Conservation (phyloP, 2,329 filamentous ascomycete species). For the Colletotrichum lini region DNA sequence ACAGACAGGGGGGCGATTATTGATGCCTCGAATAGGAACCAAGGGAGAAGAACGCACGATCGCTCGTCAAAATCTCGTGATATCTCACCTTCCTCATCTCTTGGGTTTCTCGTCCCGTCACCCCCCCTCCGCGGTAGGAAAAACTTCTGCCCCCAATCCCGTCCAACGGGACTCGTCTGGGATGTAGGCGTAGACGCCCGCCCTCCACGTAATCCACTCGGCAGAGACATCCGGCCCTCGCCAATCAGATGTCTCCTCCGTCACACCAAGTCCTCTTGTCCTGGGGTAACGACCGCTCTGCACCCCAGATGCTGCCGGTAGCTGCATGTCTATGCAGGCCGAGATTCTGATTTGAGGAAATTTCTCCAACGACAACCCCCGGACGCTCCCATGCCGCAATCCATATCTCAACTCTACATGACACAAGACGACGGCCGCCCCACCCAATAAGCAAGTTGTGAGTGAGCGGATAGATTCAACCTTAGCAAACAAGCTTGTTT, state of each 20-base stretch:
- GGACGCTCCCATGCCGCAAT: slow-evolving; percentile 24
- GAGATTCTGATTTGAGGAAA: slow-evolving; percentile 40
- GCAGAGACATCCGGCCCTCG: neutral
- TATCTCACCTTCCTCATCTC: neutral
- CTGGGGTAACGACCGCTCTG: neutral
- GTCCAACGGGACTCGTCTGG: slow-evolving; percentile 5
- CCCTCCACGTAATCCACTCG: neutral
- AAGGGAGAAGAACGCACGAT: neutral
- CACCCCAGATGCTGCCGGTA: slow-evolving; percentile 23
- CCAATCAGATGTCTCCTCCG: neutral
- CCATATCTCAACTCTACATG: slow-evolving; percentile 21
- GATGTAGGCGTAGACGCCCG: neutral
- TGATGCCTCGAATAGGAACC: too few species aligned
- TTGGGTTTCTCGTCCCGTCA: neutral
- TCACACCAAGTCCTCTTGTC: neutral
- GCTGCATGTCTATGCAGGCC: slow-evolving; percentile 8
- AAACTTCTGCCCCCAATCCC: slow-evolving; percentile 16
- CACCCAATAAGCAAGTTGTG: slow-evolving; percentile 21
- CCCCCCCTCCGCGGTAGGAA: neutral
- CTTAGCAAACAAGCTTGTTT: slow-evolving; percentile 29
- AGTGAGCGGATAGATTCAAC: slow-evolving; percentile 14
- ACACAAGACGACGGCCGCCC: slow-evolving; percentile 12
- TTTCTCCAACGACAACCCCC: slow-evolving; percentile 23
- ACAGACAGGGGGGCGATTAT: neutral
- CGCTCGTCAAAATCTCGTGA: neutral